Evolutionary conservation across 148 eudicot species (phyloP).

Genomic region (Vaccinium corymbosum): DNA sequence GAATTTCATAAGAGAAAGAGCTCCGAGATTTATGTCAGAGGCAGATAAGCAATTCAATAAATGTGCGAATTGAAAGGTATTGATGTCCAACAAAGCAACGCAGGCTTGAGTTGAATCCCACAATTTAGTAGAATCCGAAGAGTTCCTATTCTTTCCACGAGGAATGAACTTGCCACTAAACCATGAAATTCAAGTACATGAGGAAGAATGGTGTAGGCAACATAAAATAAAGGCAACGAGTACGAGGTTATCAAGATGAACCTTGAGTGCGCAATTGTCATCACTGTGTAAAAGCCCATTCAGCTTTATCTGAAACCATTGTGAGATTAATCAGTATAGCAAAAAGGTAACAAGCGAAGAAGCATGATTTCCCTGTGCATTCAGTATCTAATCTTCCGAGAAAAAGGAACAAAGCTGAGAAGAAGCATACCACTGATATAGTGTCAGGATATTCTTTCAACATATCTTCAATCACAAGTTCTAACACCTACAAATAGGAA

Average conservation of each 20-base stretch:
- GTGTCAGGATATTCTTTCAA: conserved; percentile 68
- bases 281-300: conserved; percentile 91
- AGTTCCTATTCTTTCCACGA: not conserved
- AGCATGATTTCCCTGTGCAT: not conserved
- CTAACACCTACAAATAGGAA: conserved; percentile 53
- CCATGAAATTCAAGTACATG: not conserved
- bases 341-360: not conserved
- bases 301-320: conserved; percentile 60
- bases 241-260: conserved; percentile 18
- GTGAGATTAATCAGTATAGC: not conserved
- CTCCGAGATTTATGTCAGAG: not conserved
- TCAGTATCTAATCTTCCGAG: not conserved
- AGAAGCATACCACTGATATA: conserved; percentile 45
- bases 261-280: conserved; percentile 93
- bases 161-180: not conserved
- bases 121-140: not conserved
- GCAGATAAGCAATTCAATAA: not conserved
- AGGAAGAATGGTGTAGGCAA: not conserved
- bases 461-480: conserved; percentile 73
- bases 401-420: not conserved
- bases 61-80: not conserved
- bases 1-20: not conserved
- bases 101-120: not conserved
- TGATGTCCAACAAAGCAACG: not conserved
- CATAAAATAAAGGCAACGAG: not conserved